Evolutionary conservation across 805 yeast genomes (phyloP).

Genomic region (Lipomyces spencermartinsiae): DNA sequence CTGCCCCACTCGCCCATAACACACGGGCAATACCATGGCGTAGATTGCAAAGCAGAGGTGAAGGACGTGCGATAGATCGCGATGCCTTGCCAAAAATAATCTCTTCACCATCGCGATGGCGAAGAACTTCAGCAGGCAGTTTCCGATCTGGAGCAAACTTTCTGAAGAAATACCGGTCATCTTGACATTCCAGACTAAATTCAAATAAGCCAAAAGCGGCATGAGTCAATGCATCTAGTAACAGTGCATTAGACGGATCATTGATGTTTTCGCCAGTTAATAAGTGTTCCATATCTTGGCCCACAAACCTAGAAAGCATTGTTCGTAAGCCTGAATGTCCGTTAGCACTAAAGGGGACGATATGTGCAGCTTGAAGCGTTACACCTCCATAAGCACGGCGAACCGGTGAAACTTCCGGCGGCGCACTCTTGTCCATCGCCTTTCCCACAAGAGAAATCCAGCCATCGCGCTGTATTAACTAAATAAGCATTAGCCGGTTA

Average conservation of each 20-base stretch:
- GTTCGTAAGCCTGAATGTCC: neutral
- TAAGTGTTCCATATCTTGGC: neutral
- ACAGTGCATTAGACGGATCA: constrained; percentile 3
- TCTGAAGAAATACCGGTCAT: neutral
- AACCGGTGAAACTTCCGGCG: neutral
- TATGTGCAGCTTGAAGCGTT: constrained; percentile 4
- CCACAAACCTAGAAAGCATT: neutral
- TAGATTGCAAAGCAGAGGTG: neutral
- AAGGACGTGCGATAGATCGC: neutral
- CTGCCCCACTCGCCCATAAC: neutral
- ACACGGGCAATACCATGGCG: neutral
- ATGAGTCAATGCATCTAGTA: neutral
- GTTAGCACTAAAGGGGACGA: neutral
- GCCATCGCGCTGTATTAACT: neutral
- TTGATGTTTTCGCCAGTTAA: neutral
- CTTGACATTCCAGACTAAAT: constrained; percentile 3
- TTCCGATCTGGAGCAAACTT: neutral
- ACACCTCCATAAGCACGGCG: neutral
- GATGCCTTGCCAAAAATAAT: neutral
- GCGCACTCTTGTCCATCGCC: neutral
- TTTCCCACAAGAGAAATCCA: constrained; percentile 1
- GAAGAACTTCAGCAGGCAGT: neutral
- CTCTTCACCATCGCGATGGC: neutral
- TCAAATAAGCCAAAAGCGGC: neutral
- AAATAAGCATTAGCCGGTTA: no score